Evolutionary conservation across 2,329 filamentous ascomycete genomes (phyloP), one percentile per base, ranked within the genome.

Genomic region (Teratosphaeria zuluensis): DNA sequence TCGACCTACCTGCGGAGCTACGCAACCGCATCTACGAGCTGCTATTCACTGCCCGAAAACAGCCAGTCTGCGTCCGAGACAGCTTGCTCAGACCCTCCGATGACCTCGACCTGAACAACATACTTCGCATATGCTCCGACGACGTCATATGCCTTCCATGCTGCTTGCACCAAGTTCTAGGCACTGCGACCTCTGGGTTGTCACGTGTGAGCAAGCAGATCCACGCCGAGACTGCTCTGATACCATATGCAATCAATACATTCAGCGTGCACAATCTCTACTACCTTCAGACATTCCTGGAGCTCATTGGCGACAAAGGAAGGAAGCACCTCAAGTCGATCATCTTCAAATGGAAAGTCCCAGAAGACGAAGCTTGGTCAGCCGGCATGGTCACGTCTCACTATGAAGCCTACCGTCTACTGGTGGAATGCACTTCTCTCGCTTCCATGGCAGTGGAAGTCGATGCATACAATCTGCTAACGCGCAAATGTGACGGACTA

Each of bases 1-100:
- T 64, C 9, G 54, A 59, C 19, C 58, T 65, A 3, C 57, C 57
- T 12, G 54, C 58, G 0, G 63, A 65, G 52, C 14, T 65, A 30
- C 52, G 63, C 14, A 63, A 59, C 24, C 54, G 52, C 9, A 53
- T 65, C 51, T 64, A 63, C 57, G 55, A 48, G 24, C 21, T 51
- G 11, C 9, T 16, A 4, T 42, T 42, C 35, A 42, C 12, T 16
- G 35, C 35, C 35, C 11, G 11, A 16, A 11, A 16, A 16, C 35
- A 42, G 35, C 35, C 35, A 2, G 16, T 42, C 11, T 42, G 35
- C 35, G 35, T 42, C 35, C 24, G 19, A 11, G 35, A 42, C 35
- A 11, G 35, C 35, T 16, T 42, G 11, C 35, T 14, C 11, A 14
- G 35, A 2, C 35, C 35, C 2, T 42, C 35, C 11, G n/a, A 14